Evolutionary conservation across 305 asterid genomes (phyloP).

Genomic region (Fraxinus nigra): DNA sequence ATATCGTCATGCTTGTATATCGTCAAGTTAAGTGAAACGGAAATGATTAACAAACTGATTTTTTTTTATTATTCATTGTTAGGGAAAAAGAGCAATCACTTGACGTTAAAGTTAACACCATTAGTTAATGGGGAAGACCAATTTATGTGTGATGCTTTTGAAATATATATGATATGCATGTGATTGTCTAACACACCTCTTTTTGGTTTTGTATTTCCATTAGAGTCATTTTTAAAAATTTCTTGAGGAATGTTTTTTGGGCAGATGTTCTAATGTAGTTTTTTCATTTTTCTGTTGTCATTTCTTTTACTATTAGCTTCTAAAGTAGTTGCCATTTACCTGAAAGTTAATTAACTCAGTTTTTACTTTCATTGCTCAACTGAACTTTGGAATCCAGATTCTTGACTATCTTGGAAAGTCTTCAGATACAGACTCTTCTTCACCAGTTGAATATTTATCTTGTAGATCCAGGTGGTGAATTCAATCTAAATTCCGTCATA

Average conservation of each 20-base stretch:
- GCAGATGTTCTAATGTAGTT: neutral
- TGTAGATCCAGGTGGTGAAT: constrained; percentile 73
- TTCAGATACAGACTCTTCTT: constrained; percentile 73
- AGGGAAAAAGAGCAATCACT: neutral
- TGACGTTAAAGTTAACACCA: neutral
- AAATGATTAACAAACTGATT: neutral
- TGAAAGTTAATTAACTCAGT: neutral
- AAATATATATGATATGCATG: neutral
- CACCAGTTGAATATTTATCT: constrained; percentile 74
- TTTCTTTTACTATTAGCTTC: constrained; percentile 2
- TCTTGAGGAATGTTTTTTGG: neutral
- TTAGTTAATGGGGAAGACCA: neutral
- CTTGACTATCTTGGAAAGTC: constrained; percentile 80
- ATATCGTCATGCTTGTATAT: neutral
- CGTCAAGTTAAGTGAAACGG: neutral
- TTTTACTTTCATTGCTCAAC: constrained; percentile 6
- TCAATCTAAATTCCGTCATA: constrained; percentile 20
- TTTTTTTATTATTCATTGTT: neutral
- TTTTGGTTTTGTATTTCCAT: constrained; percentile 19
- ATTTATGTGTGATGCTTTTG: neutral
- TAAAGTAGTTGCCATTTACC: neutral
- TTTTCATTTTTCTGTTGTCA: neutral
- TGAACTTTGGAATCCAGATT: constrained; percentile 46
- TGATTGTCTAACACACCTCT: neutral
- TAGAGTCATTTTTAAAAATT: neutral